phyloP scores from a whole-genome alignment of 73 alveolate species.

The Paramecium tetraurelia region DNA sequence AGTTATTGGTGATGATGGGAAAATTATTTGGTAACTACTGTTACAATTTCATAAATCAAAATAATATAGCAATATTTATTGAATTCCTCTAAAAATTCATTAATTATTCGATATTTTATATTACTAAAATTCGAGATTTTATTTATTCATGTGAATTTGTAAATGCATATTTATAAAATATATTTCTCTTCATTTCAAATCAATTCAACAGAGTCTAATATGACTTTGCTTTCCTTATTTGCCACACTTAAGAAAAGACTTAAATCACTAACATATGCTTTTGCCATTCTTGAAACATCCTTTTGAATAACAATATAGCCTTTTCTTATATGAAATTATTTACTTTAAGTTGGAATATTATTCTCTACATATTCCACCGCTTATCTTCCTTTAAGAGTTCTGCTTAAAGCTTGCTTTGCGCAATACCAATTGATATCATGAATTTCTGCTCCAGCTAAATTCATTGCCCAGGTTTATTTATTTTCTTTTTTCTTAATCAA shows the following conservation, averaged over 20 bases:
- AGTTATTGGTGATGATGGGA: no score
- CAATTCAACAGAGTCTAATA: conserved; percentile 47
- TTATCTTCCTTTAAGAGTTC: conserved; percentile 61
- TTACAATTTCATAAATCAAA: no score
- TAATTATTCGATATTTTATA: not conserved
- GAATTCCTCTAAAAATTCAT: not conserved
- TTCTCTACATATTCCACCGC: conserved; percentile 55
- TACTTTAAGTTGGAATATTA: conserved; percentile 41
- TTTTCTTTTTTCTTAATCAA: not conserved
- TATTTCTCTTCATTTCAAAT: not conserved
- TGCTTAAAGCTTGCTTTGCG: conserved; percentile 52
- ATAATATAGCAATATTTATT: no score
- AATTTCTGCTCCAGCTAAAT: conserved; percentile 54
- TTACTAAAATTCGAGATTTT: not conserved
- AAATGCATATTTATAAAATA: not conserved
- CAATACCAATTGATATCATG: conserved; percentile 62
- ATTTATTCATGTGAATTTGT: not conserved
- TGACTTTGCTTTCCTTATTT: conserved; percentile 51
- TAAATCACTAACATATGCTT: conserved; percentile 62
- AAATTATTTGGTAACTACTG: no score
- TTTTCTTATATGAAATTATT: not conserved
- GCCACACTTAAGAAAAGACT: conserved; percentile 45
- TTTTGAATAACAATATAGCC: conserved; percentile 52
- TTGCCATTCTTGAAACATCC: conserved; percentile 63
- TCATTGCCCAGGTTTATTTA: conserved; percentile 36